Base-by-base conservation (phyloP, 2,329 filamentous ascomycete genomes). In the Laburnicola sp. region DNA sequence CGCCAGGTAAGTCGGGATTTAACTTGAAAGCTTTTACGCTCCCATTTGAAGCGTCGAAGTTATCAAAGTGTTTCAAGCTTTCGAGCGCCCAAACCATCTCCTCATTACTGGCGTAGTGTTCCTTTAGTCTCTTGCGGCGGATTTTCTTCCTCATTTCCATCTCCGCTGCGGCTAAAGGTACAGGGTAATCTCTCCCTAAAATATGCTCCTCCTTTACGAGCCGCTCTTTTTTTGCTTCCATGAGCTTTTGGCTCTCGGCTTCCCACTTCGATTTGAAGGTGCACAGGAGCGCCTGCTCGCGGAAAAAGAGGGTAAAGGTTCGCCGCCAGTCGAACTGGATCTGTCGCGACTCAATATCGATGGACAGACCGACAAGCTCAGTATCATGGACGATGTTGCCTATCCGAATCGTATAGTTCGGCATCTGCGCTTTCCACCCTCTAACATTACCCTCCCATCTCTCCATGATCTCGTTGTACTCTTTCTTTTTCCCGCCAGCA, bases 371-470 rank as follows among this genome's bases (percentile, higher is more conserved):
- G 4, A 66, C 64, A 1, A 72, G 53, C 7, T 54, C 56, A 0
- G 67, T 71, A 27, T 72, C 69, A 37, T 71, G 71, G 1, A 71
- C 65, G n/a, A 66, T 26, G n/a, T 47, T 48, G 1, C 57, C 54
- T 10, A 72, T 61, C 6, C 51, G 56, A 6, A 72, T 65, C 0
- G 63, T 69, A 41, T 71, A 71, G 26, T 66, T 60, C 8, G 69
- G 68, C 56, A 66, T 59, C 31, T 72, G 62, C 8, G 65, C 56
- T 35, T 56, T 65, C 27, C 50, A 59, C 2, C 37, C 53, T 11
- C 46, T 42, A 2, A 69, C 55, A 6, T 65, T 64, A 10, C 64
- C 61, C 11, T 62, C 56, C 68, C 68, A 71, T n/a, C 66, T 36
- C 23, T 54, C 43, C 60, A 64, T 63, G 1, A 65, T 51, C 32